A percentile compares a stretch with the other conserved stretches of the same genome.
Evolutionary conservation across 345 rosid genomes (phyloP).

Genomic region (Aethionema arabicum): DNA sequence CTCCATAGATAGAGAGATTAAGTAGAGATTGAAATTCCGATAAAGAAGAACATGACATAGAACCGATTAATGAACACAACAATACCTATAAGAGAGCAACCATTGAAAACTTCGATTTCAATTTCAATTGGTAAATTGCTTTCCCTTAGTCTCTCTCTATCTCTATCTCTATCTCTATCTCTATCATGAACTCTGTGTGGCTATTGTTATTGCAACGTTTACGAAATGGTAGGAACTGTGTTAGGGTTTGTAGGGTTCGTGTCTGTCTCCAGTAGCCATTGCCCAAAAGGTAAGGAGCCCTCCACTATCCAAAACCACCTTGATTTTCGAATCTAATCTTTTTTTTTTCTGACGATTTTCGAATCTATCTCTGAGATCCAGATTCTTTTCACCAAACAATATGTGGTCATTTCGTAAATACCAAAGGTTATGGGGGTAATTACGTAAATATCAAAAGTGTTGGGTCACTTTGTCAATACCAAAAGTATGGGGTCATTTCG

Average conservation of each 20-base stretch:
- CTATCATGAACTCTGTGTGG: neutral
- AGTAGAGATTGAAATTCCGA: neutral
- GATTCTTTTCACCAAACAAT: too few species aligned
- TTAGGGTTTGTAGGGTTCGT: conserved; percentile 19
- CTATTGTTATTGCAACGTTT: conserved; percentile 18
- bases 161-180: neutral
- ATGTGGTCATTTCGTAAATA: too few species aligned
- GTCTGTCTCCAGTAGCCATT: conserved; percentile 22
- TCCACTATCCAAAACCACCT: conserved; percentile 30
- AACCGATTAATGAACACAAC: neutral
- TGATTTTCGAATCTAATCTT: conserved; percentile 23
- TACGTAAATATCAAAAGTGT: too few species aligned
- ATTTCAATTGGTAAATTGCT: too few species aligned
- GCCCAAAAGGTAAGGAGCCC: conserved; percentile 8
- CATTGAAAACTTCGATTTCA: conserved; percentile 25
- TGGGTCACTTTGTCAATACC: too few species aligned
- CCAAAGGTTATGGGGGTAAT: too few species aligned
- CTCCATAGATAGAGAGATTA: neutral
- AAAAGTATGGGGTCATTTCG: too few species aligned
- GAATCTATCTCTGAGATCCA: too few species aligned
- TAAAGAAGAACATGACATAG: conserved; percentile 1
- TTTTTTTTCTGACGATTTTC: neutral
- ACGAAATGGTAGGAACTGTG: neutral
- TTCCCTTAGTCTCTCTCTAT: neutral
- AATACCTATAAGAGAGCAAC: conserved; percentile 11